phyloP scores from a whole-genome alignment of 768 basidiomycete genomes.

The Auriscalpium vulgare region DNA sequence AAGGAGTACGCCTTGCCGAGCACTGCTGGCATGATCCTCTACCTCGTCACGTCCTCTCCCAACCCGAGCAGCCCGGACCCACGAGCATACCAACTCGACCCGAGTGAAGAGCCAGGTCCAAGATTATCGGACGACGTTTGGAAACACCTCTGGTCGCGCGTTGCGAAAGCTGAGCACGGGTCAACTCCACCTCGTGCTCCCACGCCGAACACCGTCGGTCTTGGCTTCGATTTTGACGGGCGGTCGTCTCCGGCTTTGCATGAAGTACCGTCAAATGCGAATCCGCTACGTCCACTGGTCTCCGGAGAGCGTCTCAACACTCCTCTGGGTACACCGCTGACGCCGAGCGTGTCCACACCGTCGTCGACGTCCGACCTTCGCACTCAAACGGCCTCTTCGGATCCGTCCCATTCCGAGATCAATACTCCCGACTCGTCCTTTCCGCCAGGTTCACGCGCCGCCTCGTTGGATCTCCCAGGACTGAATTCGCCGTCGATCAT shows the following conservation, averaged over 20 bases:
- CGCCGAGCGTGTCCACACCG: conserved; percentile 37
- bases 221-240: conserved; percentile 22
- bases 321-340: conserved; percentile 25
- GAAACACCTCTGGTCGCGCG: conserved; percentile 78
- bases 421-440: conserved; percentile 22
- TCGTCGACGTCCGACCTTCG: conserved; percentile 43
- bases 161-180: conserved; percentile 52
- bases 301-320: conserved; percentile 22
- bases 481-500: conserved; percentile 56
- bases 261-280: conserved; percentile 16
- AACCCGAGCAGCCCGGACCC: conserved; percentile 13
- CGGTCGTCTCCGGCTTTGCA: conserved; percentile 1
- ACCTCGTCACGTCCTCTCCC: conserved; percentile 48
- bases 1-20: conserved; percentile 90
- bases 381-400: conserved; percentile 23
- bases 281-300: conserved; percentile 38
- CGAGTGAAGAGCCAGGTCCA: conserved; percentile 59
- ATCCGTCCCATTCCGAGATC: conserved; percentile 15
- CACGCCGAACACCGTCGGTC: conserved; percentile 36
- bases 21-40: conserved; percentile 74
- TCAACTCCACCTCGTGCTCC: conserved; percentile 25
- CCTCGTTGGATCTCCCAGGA: conserved; percentile 59
- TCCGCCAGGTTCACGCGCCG: conserved; percentile 29
- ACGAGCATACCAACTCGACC: conserved; percentile 13
- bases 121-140: conserved; percentile 82